These are phyloP conservation scores for Macrotyloma uniflorum DNA, from an alignment of 306 rosid species.

Conservation along the genomic window DNA sequence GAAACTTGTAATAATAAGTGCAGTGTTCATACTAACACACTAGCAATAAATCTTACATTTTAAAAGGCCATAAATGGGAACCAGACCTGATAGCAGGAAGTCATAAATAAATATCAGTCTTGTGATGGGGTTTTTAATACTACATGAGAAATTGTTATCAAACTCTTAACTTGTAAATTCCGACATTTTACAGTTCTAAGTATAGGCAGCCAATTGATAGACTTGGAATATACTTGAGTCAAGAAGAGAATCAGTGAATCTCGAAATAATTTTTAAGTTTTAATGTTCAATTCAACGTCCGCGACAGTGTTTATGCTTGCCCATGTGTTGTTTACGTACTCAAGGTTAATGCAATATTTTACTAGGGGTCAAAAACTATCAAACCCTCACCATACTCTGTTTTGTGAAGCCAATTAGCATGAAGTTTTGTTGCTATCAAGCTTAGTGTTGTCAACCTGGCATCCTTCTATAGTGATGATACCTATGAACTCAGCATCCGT, in stretches of 20 bases:
- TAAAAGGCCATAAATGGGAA: background rate
- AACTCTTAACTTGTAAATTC: background rate
- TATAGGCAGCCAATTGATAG: background rate
- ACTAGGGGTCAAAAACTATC: background rate
- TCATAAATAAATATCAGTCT: background rate
- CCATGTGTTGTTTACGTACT: background rate
- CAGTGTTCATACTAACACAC: conserved; percentile 10
- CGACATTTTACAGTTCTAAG: background rate
- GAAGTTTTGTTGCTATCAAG: background rate
- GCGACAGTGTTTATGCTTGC: background rate
- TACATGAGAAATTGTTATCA: background rate
- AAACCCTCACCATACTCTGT: background rate
- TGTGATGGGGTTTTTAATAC: conserved; percentile 12
- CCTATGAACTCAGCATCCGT: background rate
- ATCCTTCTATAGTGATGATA: background rate
- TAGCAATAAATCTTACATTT: background rate
- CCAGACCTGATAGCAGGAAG: conserved; percentile 12
- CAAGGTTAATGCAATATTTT: background rate
- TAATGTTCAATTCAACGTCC: background rate
- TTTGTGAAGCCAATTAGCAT: background rate
- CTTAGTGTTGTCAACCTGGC: background rate
- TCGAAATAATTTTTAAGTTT: background rate
- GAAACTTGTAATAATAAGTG: background rate
- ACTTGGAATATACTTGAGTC: background rate
- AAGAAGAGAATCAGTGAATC: background rate